Percentiles rank a stretch among this genome's conserved stretches.
Conservation (phyloP, 257 asterid genomes). For the Thymus quinquecostatus region DNA sequence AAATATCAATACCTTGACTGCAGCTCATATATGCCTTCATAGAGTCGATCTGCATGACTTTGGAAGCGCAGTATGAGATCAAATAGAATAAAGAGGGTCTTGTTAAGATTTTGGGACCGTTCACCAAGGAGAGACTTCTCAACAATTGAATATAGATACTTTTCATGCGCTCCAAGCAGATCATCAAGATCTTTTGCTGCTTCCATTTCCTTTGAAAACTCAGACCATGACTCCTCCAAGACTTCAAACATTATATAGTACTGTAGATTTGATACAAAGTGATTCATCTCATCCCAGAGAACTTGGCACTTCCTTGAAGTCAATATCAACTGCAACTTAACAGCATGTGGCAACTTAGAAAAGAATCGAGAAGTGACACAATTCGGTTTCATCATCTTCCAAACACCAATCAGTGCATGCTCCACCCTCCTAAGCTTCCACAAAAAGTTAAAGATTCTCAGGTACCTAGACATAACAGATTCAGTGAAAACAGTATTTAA, state of each 20-base stretch:
- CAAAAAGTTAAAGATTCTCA: slow-evolving; percentile 86
- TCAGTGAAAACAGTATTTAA: slow-evolving; percentile 88
- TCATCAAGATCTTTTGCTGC: slow-evolving; percentile 93
- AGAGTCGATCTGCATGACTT: slow-evolving; percentile 88
- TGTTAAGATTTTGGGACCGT: slow-evolving; percentile 74
- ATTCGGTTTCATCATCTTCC: slow-evolving; percentile 99
- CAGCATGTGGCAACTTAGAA: slow-evolving; percentile 71
- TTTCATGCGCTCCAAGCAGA: slow-evolving; percentile 88
- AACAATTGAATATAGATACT: slow-evolving; percentile 76
- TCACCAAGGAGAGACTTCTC: slow-evolving; percentile 99
- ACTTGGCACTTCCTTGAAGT: slow-evolving; percentile 97
- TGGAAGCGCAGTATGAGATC: slow-evolving; percentile 86
- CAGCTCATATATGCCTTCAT: slow-evolving; percentile 92
- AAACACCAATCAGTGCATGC: slow-evolving; percentile 88
- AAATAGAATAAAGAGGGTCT: slow-evolving; percentile 71
- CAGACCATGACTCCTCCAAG: slow-evolving; percentile 94
- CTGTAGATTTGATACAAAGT: slow-evolving; percentile 93
- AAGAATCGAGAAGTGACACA: slow-evolving; percentile 81
- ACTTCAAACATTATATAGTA: slow-evolving; percentile 98
- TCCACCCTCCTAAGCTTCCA: slow-evolving; percentile 98
- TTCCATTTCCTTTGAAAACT: slow-evolving; percentile 86
- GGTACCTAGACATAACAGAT: slow-evolving; percentile 86
- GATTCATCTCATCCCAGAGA: slow-evolving; percentile 99
- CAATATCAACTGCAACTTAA: slow-evolving; percentile 75
- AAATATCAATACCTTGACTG: slow-evolving; percentile 73